These are phyloP conservation scores for Russula sp. DNA, from an alignment of 768 basidiomycete species.

Conservation along the genomic window DNA sequence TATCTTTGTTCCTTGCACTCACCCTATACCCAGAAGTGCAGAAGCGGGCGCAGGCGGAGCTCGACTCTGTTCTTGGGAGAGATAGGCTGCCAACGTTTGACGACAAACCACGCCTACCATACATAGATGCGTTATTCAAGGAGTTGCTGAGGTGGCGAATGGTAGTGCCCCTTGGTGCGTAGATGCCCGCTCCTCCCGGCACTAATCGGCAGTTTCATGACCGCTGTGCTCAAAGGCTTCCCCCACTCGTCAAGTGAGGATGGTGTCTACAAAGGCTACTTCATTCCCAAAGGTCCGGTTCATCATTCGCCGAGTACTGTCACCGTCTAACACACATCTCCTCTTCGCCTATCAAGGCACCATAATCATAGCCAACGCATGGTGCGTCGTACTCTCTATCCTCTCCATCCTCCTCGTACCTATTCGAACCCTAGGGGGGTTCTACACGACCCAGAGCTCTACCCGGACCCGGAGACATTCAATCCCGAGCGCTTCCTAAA, in stretches of 20 bases:
- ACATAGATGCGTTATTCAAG: slow-evolving; percentile 24
- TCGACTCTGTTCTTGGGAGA: slow-evolving; percentile 27
- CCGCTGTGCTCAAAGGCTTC: slow-evolving; percentile 13
- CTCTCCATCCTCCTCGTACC: neutral
- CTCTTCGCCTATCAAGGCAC: neutral
- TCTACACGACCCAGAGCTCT: slow-evolving; percentile 27
- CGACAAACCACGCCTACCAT: slow-evolving; percentile 27
- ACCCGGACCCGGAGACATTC: slow-evolving; percentile 28
- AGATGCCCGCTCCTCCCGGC: neutral
- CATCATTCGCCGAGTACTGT: neutral
- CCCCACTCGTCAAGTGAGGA: slow-evolving; percentile 26
- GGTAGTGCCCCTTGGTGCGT: slow-evolving; percentile 4
- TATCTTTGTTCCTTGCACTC: slow-evolving; percentile 11
- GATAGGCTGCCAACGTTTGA: slow-evolving; percentile 28
- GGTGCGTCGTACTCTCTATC: slow-evolving; percentile 14
- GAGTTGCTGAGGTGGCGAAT: slow-evolving; percentile 27
- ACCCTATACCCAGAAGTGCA: slow-evolving; percentile 10
- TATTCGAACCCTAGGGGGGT: slow-evolving; percentile 1
- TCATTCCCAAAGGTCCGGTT: slow-evolving; percentile 28
- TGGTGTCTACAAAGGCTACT: slow-evolving; percentile 27
- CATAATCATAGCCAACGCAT: slow-evolving; percentile 27
- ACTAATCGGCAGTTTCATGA: neutral
- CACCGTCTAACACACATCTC: neutral
- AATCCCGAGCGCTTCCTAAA: slow-evolving; percentile 28
- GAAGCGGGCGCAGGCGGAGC: slow-evolving; percentile 25